These are phyloP conservation scores for Cutaneotrichosporon dermatis DNA, from an alignment of 1,284 basidiomycete genomes.

Conservation along the genomic window DNA sequence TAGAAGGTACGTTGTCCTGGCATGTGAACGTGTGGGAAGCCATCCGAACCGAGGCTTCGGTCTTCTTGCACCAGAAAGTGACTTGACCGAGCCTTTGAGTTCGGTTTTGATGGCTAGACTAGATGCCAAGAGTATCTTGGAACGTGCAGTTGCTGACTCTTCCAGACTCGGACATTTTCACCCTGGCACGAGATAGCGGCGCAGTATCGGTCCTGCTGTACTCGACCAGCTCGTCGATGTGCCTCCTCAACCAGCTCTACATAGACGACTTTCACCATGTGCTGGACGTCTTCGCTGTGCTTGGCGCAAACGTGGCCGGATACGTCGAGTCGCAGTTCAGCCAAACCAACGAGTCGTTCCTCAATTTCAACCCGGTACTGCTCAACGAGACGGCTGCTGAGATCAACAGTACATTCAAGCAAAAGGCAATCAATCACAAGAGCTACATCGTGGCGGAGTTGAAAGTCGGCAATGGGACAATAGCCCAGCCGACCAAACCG, in stretches of 20 bases:
- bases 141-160: not conserved
- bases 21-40: too few species aligned
- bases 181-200: slow-evolving; percentile 67
- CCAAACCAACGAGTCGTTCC: slow-evolving; percentile 55
- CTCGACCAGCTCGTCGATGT: slow-evolving; percentile 64
- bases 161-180: slow-evolving; percentile 63
- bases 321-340: slow-evolving; percentile 64
- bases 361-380: slow-evolving; percentile 53
- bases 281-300: slow-evolving; percentile 67
- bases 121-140: not conserved
- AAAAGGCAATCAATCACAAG: slow-evolving; percentile 51
- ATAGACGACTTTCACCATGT: slow-evolving; percentile 62
- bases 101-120: too few species aligned
- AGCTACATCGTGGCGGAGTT: slow-evolving; percentile 61
- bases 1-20: not conserved
- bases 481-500: slow-evolving; percentile 31
- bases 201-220: slow-evolving; percentile 79
- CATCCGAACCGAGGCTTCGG: too few species aligned
- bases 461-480: slow-evolving; percentile 61
- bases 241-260: slow-evolving; percentile 69
- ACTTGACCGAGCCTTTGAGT: not conserved
- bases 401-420: slow-evolving; percentile 55
- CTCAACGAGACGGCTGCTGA: slow-evolving; percentile 37
- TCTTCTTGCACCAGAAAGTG: not conserved
- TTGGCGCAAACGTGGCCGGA: slow-evolving; percentile 34